A percentile compares a stretch with the other conserved stretches of the same genome.
Conservation (phyloP, 1,284 basidiomycete genomes). For the Phellinidium pouzarii region DNA sequence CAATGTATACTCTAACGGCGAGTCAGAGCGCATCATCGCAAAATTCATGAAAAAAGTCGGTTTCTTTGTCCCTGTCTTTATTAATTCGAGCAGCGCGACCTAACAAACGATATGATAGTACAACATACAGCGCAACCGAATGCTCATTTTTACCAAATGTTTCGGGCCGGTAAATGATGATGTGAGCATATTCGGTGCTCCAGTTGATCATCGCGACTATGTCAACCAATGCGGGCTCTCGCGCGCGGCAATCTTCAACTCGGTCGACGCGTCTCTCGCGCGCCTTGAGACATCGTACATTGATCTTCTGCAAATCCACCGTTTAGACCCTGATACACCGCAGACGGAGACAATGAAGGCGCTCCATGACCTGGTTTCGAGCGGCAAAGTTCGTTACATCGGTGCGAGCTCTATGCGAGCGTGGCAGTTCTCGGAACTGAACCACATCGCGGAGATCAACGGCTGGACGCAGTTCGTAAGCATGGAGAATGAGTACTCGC, state of each 20-base stretch:
- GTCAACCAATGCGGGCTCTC: conserved; percentile 34
- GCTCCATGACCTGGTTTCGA: conserved; percentile 34
- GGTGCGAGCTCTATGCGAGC: conserved; percentile 33
- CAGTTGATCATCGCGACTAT: conserved; percentile 25
- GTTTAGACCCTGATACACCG: conserved; percentile 31
- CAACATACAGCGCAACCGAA: conserved; percentile 37
- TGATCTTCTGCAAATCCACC: conserved; percentile 34
- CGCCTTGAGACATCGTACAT: conserved; percentile 32
- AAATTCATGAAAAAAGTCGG: conserved; percentile 27
- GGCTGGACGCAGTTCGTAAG: conserved; percentile 33
- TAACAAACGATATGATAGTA: too few relatives aligned
- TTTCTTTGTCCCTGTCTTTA: too few relatives aligned
- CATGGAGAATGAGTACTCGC: conserved; percentile 33
- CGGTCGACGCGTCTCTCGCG: conserved; percentile 29
- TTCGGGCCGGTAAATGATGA: conserved; percentile 19
- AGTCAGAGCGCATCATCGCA: conserved; percentile 28
- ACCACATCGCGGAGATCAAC: conserved; percentile 24
- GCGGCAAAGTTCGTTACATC: conserved; percentile 36
- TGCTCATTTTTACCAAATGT: conserved; percentile 31
- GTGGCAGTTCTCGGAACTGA: conserved; percentile 30
- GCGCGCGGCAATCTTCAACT: conserved; percentile 32
- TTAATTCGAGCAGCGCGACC: too few relatives aligned
- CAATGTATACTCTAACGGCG: conserved; percentile 43
- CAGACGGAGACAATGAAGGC: conserved; percentile 38
- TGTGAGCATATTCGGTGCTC: conserved; percentile 17